A percentile compares a stretch with the other conserved stretches of the same genome.
phyloP scores from a whole-genome alignment of 106 monocot species.

The Cymbidium sinense region DNA sequence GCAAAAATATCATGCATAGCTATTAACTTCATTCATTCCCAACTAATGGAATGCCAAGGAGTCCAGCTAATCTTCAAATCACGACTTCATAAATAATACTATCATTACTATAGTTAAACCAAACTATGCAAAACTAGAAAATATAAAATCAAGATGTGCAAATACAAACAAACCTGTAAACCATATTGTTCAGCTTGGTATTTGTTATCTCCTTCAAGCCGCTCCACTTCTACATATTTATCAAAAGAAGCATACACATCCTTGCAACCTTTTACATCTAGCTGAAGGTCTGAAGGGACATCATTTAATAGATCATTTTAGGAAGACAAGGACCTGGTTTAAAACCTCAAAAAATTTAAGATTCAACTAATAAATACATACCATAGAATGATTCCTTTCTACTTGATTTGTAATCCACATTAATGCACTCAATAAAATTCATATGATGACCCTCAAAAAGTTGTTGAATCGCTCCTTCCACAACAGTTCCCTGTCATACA shows the following conservation, averaged over 20 bases:
- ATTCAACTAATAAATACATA: conserved; percentile 12
- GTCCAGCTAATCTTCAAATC: background rate
- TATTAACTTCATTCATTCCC: background rate
- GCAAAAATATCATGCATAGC: background rate
- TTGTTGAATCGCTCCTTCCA: conserved; percentile 68
- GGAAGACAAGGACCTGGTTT: background rate
- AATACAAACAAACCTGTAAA: conserved; percentile 53
- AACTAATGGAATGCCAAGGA: background rate
- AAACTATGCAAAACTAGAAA: conserved; percentile 1
- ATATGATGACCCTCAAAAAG: conserved; percentile 83
- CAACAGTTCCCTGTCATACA: conserved; percentile 55
- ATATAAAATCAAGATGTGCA: background rate
- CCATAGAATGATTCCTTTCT: conserved; percentile 85
- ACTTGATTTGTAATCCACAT: conserved; percentile 72
- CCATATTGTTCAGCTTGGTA: conserved; percentile 91
- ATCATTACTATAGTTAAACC: background rate
- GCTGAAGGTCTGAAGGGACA: conserved; percentile 54
- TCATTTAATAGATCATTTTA: background rate
- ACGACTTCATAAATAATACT: background rate
- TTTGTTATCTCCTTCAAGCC: conserved; percentile 90
- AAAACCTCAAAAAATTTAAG: background rate
- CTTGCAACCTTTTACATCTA: conserved; percentile 84
- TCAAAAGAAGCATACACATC: conserved; percentile 98
- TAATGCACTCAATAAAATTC: conserved; percentile 83
- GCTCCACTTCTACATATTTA: conserved; percentile 91